Base-by-base conservation (phyloP, 768 basidiomycete species). In the Boletus rubropictus region DNA sequence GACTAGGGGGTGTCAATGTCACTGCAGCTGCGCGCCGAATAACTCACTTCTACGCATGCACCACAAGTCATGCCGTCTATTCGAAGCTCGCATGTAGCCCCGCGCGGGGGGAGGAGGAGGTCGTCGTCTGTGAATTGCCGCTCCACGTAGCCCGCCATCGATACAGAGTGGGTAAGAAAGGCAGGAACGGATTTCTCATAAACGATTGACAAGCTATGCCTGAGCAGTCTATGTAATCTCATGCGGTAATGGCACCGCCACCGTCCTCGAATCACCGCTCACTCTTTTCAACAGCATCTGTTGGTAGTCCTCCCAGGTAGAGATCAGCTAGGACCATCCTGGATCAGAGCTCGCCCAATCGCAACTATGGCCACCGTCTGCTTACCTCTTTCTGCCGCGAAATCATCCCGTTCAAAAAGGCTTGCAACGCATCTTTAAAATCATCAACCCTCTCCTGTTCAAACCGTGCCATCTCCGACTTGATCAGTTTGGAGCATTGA, bases 391-490 rank as follows among this genome's bases (percentile, higher is more conserved):
- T 89, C 70, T 99, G 94, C 44, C 83, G 74, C 4, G 74, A 66
- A 40, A 94, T 85, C 86, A 95, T 88, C 5, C 86, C 89, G 35
- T 92, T 86, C 44, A 97, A 69, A 65, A 91, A 93, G 4, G 76
- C 75, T 64, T 90, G 86, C 54, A 99, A 64, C 3, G 85, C 76
- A 36, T 78, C 73, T 67, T 93, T 94, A 67, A 98, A 96, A 63
- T 98, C 95, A 39, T 90, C 87, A 21, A 98, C 78, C 35, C 94
- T 80, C 67, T 96, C 95, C 61, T 82, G 80, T 69, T 99, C 95
- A 60, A 98, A 97, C 35, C 95, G 74, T 5, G 81, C 81, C 53
- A 93, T 80, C 68, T 99, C 96, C 4, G 79, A 70, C 67, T 98
- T 98, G 56, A 92, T 83, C 17, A 96, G 71, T 54, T 86, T 86